A percentile compares a stretch with the other conserved stretches of the same genome.
These are phyloP conservation scores for Craspedostauros australis DNA, from an alignment of 108 stramenopile genomes.

Conservation along the genomic window DNA sequence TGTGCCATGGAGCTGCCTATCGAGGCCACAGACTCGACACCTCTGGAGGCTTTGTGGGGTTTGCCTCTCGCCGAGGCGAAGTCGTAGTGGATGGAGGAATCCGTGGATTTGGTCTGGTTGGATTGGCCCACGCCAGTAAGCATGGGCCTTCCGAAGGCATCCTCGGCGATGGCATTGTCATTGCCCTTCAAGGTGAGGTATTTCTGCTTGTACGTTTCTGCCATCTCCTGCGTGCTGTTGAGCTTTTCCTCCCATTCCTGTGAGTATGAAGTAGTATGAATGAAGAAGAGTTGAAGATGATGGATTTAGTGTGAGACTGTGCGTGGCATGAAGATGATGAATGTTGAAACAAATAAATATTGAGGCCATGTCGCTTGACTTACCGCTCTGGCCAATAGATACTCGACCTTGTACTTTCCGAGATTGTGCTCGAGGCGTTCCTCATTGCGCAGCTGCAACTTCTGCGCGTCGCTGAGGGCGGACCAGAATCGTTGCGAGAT, in stretches of 20 bases:
- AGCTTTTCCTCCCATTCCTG: slow-evolving; percentile 72
- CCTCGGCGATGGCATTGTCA: background rate
- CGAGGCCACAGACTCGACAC: slow-evolving; percentile 42
- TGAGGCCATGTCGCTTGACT: slow-evolving; percentile 7
- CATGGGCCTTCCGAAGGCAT: background rate
- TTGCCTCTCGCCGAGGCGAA: slow-evolving; percentile 1
- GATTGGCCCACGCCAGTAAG: background rate
- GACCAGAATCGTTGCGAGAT: slow-evolving; percentile 68
- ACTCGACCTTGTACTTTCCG: slow-evolving; percentile 79
- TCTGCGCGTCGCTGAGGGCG: slow-evolving; percentile 61
- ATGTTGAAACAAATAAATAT: background rate
- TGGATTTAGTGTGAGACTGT: background rate
- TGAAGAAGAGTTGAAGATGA: slow-evolving; percentile 1
- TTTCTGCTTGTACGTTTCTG: slow-evolving; percentile 36
- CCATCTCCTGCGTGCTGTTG: slow-evolving; percentile 21
- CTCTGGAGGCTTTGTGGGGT: slow-evolving; percentile 2
- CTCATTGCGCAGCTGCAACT: slow-evolving; percentile 46
- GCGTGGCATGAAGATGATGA: background rate
- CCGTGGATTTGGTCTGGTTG: background rate
- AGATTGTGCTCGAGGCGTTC: slow-evolving; percentile 70
- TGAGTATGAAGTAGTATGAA: slow-evolving; percentile 1
- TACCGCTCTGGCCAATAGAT: slow-evolving; percentile 73
- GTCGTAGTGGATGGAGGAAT: background rate
- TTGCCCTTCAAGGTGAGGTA: slow-evolving; percentile 25
- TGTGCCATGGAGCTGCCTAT: slow-evolving; percentile 43